phyloP scores from a whole-genome alignment of 192 early-diverging fungal genomes.

The Thamnidium elegans region DNA sequence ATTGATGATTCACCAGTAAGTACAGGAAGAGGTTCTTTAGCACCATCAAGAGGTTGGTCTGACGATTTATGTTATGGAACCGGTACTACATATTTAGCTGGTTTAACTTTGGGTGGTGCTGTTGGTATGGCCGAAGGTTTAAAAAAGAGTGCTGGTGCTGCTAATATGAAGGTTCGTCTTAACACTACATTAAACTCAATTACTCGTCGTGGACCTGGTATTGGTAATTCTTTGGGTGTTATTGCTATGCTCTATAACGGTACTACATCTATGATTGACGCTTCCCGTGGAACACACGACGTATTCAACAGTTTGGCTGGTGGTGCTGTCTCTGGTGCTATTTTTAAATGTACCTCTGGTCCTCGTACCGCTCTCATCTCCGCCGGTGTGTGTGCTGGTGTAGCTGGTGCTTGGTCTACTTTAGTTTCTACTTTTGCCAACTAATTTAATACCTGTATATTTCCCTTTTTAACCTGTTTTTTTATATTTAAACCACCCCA shows the following conservation, averaged over 20 bases:
- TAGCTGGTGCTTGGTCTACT: constrained; percentile 34
- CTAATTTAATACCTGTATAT: background rate
- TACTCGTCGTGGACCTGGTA: constrained; percentile 80
- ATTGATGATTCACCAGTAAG: constrained; percentile 40
- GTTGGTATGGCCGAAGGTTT: constrained; percentile 78
- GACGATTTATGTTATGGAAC: constrained; percentile 88
- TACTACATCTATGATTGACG: constrained; percentile 65
- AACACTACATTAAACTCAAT: constrained; percentile 80
- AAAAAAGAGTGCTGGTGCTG: constrained; percentile 46
- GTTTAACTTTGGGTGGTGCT: constrained; percentile 67
- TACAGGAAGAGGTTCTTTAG: constrained; percentile 29
- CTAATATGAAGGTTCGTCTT: constrained; percentile 62
- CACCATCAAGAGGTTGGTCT: constrained; percentile 73
- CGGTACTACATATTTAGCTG: constrained; percentile 74
- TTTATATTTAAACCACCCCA: too few species aligned
- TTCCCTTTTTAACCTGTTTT: too few species aligned
- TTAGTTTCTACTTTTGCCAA: constrained; percentile 12
- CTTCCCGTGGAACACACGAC: constrained; percentile 59
- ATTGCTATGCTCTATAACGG: constrained; percentile 83
- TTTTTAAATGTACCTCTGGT: constrained; percentile 74
- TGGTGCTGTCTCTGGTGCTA: constrained; percentile 69
- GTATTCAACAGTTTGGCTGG: constrained; percentile 66
- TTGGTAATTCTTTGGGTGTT: constrained; percentile 79
- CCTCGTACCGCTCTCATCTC: constrained; percentile 25
- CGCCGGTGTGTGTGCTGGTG: constrained; percentile 38